Evolutionary conservation across 768 basidiomycete species (phyloP).

Genomic region (Lentinula sp.): DNA sequence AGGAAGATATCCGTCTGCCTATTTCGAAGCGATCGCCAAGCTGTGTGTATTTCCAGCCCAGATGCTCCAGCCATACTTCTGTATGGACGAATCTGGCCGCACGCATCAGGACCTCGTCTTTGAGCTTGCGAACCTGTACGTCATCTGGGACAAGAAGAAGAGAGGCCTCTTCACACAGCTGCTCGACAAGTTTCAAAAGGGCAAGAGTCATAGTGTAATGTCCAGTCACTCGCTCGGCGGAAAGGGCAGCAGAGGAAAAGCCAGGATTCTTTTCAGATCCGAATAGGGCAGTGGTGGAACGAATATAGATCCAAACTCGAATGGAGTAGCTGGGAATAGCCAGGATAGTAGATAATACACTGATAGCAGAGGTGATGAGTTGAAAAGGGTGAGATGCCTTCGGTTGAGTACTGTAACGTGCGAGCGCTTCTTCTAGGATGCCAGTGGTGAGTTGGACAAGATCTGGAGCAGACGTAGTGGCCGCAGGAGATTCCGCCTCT

Average conservation of each 20-base stretch:
- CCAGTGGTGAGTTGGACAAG: constrained; percentile 75
- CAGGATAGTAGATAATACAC: constrained; percentile 72
- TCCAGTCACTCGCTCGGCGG: constrained; percentile 64
- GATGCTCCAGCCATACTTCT: constrained; percentile 84
- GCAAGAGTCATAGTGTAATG: constrained; percentile 80
- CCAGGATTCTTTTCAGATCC: constrained; percentile 52
- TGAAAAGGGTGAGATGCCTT: constrained; percentile 43
- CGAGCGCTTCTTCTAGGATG: constrained; percentile 75
- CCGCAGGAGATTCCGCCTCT: constrained; percentile 28
- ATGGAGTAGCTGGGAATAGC: constrained; percentile 70
- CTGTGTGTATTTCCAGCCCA: constrained; percentile 81
- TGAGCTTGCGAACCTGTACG: constrained; percentile 59
- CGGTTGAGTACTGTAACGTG: constrained; percentile 36
- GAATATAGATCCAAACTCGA: constrained; percentile 84
- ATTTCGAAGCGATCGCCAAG: constrained; percentile 84
- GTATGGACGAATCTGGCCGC: constrained; percentile 75
- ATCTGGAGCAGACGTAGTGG: constrained; percentile 35
- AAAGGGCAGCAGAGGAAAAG: constrained; percentile 60
- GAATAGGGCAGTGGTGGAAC: constrained; percentile 73
- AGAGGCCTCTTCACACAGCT: constrained; percentile 70
- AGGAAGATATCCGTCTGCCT: constrained; percentile 53
- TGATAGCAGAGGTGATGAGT: constrained; percentile 76
- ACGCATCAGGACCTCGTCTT: constrained; percentile 78
- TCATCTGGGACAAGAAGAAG: constrained; percentile 52
- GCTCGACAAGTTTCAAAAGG: constrained; percentile 69